Conservation (phyloP, 352 stramenopile genomes). For the Phytophthora agathidicida region DNA sequence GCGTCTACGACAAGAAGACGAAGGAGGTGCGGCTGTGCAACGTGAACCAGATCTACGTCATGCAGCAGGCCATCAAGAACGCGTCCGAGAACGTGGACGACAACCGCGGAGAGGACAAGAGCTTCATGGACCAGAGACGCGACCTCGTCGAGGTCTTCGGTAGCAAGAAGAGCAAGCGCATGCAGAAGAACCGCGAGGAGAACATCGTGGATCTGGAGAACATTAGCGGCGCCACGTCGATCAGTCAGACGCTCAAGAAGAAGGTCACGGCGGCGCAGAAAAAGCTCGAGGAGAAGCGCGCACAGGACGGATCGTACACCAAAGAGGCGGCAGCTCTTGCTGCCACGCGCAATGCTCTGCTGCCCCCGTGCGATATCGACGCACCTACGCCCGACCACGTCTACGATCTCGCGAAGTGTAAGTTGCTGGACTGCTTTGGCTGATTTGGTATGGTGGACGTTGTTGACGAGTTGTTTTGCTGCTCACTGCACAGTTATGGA, state of each 20-base stretch:
- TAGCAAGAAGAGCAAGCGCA: conserved; percentile 85
- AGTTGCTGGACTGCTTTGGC: conserved; percentile 13
- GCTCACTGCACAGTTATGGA: conserved; percentile 58
- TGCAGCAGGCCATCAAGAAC: conserved; percentile 85
- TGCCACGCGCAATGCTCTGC: conserved; percentile 62
- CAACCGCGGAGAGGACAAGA: conserved; percentile 62
- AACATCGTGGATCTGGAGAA: conserved; percentile 83
- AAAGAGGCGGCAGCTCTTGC: conserved; percentile 59
- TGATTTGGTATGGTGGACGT: conserved; percentile 2
- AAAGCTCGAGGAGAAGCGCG: conserved; percentile 52
- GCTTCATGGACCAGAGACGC: conserved; percentile 68
- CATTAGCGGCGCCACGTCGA: conserved; percentile 70
- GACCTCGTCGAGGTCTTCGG: conserved; percentile 84
- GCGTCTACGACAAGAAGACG: conserved; percentile 79
- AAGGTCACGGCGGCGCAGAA: conserved; percentile 69
- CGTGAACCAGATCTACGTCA: conserved; percentile 85
- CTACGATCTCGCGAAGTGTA: conserved; percentile 86
- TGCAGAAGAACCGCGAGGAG: conserved; percentile 83
- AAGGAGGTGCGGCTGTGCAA: conserved; percentile 80
- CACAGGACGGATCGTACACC: conserved; percentile 60
- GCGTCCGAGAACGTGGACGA: conserved; percentile 71
- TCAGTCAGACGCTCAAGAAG: conserved; percentile 77
- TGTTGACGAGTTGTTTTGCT: conserved; percentile 7
- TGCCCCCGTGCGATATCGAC: conserved; percentile 77
- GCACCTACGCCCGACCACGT: conserved; percentile 76